These are phyloP conservation scores for Beta vulgaris DNA, from an alignment of 148 eudicot species.

Conservation along the genomic window DNA sequence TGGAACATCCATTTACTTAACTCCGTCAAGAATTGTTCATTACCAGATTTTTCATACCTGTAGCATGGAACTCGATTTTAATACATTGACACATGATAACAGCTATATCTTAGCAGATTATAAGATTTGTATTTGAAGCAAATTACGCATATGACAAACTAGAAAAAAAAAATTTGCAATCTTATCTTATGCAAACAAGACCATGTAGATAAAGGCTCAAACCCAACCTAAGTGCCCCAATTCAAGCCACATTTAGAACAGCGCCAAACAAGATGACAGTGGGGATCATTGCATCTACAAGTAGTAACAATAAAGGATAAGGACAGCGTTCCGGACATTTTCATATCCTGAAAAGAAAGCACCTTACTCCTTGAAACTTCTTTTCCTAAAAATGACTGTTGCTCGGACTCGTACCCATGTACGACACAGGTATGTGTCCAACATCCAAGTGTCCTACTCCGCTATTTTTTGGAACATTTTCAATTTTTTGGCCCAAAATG, in stretches of 20 bases:
- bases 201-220: neutral
- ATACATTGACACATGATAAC: neutral
- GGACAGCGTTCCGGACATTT: neutral
- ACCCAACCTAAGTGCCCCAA: neutral
- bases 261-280: neutral
- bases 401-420: too few species aligned
- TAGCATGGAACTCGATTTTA: neutral
- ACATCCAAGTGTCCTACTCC: too few species aligned
- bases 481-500: too few species aligned
- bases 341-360: neutral
- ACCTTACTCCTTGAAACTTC: neutral
- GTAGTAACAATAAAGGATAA: neutral
- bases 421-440: too few species aligned
- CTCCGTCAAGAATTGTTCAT: constrained; percentile 72
- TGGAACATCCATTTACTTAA: constrained; percentile 92
- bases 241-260: neutral
- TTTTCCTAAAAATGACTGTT: too few species aligned
- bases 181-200: neutral
- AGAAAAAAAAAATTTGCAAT: neutral
- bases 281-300: neutral
- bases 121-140: neutral
- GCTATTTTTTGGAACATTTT: too few species aligned
- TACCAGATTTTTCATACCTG: constrained; percentile 63
- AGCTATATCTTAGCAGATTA: neutral
- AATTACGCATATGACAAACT: constrained; percentile 1